Evolutionary conservation across 106 monocot species (phyloP).

Genomic region (Acorus gramineus): DNA sequence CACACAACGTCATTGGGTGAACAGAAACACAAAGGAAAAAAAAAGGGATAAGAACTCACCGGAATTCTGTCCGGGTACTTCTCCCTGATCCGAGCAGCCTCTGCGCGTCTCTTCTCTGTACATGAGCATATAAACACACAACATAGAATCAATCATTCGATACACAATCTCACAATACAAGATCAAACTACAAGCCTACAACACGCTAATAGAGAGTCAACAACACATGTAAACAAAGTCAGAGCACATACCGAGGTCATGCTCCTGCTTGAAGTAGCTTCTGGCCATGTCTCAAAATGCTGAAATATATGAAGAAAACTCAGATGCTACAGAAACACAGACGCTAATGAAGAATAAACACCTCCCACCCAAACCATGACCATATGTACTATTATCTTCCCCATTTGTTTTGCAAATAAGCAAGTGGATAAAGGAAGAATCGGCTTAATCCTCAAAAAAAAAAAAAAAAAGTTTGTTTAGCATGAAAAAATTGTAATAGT

Average conservation of each 20-base stretch:
- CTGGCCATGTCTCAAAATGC: conserved; percentile 27
- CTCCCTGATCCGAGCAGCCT: conserved; percentile 42
- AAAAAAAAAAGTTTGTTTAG: too few relatives aligned
- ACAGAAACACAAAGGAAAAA: neutral
- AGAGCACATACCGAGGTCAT: conserved; percentile 31
- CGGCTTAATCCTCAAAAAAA: too few relatives aligned
- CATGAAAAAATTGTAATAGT: too few relatives aligned
- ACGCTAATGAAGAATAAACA: too few relatives aligned
- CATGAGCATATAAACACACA: neutral
- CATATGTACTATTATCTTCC: too few relatives aligned
- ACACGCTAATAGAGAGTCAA: neutral
- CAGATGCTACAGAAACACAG: too few relatives aligned
- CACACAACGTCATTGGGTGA: neutral
- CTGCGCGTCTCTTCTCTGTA: conserved; percentile 40
- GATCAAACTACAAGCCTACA: too few relatives aligned
- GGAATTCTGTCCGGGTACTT: conserved; percentile 51
- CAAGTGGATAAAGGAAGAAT: too few relatives aligned
- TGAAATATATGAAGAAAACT: too few relatives aligned
- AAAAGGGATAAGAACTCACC: conserved; percentile 16
- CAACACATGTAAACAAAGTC: neutral
- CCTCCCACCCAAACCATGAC: too few relatives aligned
- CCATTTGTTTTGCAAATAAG: too few relatives aligned
- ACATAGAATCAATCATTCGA: neutral
- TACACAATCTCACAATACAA: too few relatives aligned
- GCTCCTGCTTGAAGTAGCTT: conserved; percentile 49